Conservation (phyloP, 192 early-diverging fungal species). For the Umbelopsis sp. region DNA sequence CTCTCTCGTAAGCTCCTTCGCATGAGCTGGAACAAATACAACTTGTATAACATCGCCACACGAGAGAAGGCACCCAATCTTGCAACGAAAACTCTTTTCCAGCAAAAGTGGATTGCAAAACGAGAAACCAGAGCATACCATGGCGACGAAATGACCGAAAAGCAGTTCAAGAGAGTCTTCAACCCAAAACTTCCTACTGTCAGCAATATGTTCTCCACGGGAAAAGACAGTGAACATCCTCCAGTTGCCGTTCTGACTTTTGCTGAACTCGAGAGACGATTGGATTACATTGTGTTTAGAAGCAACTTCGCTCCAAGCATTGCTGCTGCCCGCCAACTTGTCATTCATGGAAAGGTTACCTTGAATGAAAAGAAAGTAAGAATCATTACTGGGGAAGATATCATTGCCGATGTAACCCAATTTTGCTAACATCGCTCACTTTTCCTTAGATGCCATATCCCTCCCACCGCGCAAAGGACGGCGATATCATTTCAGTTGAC, state of each 20-base stretch:
- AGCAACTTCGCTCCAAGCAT: slow-evolving; percentile 88
- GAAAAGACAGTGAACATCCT: slow-evolving; percentile 49
- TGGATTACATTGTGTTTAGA: slow-evolving; percentile 94
- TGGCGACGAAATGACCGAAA: slow-evolving; percentile 86
- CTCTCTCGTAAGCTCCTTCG: slow-evolving; percentile 71
- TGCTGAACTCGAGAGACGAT: slow-evolving; percentile 85
- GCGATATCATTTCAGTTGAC: slow-evolving; percentile 86
- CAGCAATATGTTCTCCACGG: slow-evolving; percentile 38
- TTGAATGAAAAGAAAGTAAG: slow-evolving; percentile 88
- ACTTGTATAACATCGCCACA: slow-evolving; percentile 80
- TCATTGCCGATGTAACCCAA: neutral
- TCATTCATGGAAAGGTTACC: slow-evolving; percentile 85
- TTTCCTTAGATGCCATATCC: slow-evolving; percentile 67
- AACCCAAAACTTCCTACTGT: slow-evolving; percentile 71
- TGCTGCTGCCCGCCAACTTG: slow-evolving; percentile 81
- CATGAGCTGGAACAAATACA: slow-evolving; percentile 96
- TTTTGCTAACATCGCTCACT: neutral
- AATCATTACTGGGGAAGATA: neutral
- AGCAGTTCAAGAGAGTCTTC: slow-evolving; percentile 71
- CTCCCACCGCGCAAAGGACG: slow-evolving; percentile 77
- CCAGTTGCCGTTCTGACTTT: slow-evolving; percentile 78
- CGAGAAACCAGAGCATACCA: slow-evolving; percentile 92
- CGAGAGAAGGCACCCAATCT: slow-evolving; percentile 55
- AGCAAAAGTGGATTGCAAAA: slow-evolving; percentile 96
- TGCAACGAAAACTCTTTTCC: slow-evolving; percentile 74